Evolutionary conservation across 345 rosid genomes (phyloP).

Genomic region (Durio zibethinus): DNA sequence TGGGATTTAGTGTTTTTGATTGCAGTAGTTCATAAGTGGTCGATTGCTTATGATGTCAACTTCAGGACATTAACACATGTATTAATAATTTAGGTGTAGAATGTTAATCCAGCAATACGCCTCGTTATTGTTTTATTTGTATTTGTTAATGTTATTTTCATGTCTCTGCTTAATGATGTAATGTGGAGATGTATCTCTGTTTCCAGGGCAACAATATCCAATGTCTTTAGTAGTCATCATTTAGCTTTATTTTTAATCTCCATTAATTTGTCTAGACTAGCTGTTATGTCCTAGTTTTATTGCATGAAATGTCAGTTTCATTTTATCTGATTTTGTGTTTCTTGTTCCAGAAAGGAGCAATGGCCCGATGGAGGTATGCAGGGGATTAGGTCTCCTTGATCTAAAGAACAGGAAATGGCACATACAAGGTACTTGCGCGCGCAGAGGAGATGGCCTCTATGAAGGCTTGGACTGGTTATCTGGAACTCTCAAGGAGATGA

Average conservation of each 20-base stretch:
- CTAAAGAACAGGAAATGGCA: slow-evolving; percentile 98
- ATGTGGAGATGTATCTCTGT: not conserved
- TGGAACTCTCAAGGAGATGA: slow-evolving; percentile 75
- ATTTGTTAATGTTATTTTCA: not conserved
- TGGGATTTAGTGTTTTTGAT: too few relatives aligned
- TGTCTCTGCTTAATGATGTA: not conserved
- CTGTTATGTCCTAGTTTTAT: not conserved
- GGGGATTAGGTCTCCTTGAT: slow-evolving; percentile 87
- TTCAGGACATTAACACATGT: too few relatives aligned
- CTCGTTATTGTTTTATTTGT: not conserved
- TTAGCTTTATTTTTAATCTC: not conserved
- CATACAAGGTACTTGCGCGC: slow-evolving; percentile 97
- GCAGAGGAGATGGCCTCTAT: slow-evolving; percentile 95
- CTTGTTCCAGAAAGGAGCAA: slow-evolving; percentile 81
- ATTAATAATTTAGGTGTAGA: too few relatives aligned
- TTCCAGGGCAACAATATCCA: not conserved
- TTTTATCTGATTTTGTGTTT: not conserved
- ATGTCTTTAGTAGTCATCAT: not conserved
- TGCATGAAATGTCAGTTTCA: not conserved
- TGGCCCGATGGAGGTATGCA: slow-evolving; percentile 95
- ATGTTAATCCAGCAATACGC: too few relatives aligned
- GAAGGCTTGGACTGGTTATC: slow-evolving; percentile 98
- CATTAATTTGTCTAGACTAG: not conserved
- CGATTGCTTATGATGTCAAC: too few relatives aligned
- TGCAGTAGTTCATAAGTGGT: not conserved